Evolutionary conservation across 768 basidiomycete genomes (phyloP), one percentile per base, ranked within the genome.

Genomic region (Floccularia luteovirens): DNA sequence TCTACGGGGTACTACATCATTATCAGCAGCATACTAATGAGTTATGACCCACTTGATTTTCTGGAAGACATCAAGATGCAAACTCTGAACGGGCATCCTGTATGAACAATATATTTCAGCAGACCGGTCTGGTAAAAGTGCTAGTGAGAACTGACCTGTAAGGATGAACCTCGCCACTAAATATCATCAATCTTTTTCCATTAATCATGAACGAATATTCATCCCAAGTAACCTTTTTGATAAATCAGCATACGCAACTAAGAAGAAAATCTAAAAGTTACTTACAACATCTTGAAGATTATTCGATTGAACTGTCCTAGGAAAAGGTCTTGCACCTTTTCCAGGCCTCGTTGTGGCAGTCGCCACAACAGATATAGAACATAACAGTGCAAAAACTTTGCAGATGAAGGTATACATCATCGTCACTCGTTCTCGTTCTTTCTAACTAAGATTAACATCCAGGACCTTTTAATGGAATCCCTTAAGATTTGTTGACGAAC

Each of bases 221-320:
- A 38, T 69, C 67, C 65, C 67, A 69, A 2, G 67, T 67, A 3
- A 67, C 66, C 67, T 69, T n/a, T n/a, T n/a, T n/a, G n/a, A n/a
- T n/a, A n/a, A n/a, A n/a, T n/a, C n/a, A n/a, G n/a, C n/a, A n/a
- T n/a, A n/a, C n/a, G n/a, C n/a, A n/a, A n/a, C n/a, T n/a, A n/a
- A n/a, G n/a, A n/a, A n/a, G n/a, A n/a, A n/a, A n/a, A n/a, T n/a
- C n/a, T n/a, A n/a, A n/a, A n/a, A n/a, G n/a, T n/a, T n/a, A n/a
- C n/a, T n/a, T n/a, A n/a, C n/a, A n/a, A n/a, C n/a, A n/a, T n/a
- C n/a, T n/a, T n/a, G n/a, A n/a, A n/a, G n/a, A n/a, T n/a, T n/a
- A n/a, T n/a, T n/a, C n/a, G n/a, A n/a, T n/a, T n/a, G n/a, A n/a
- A n/a, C n/a, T n/a, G n/a, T n/a, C n/a, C n/a, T n/a, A n/a, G n/a